A percentile compares a stretch with the other conserved stretches of the same genome.
Evolutionary conservation across 441 rosid species (phyloP).

Genomic region (Mallotus repandus): DNA sequence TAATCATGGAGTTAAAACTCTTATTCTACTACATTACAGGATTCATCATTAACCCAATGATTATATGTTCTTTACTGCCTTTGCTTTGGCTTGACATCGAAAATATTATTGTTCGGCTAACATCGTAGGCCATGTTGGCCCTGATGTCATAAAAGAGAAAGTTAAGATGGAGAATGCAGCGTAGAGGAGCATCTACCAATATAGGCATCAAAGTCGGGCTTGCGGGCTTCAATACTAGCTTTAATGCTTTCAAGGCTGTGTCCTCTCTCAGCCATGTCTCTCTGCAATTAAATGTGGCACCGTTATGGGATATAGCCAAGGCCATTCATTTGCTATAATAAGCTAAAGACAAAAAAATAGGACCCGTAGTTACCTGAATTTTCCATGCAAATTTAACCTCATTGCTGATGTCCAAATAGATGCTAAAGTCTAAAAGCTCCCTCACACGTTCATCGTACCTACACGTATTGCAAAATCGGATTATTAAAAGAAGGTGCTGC

Average conservation of each 20-base stretch:
- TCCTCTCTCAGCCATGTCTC: slow-evolving; percentile 98
- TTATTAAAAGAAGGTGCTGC: too few relatives aligned
- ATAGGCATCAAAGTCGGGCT: slow-evolving; percentile 94
- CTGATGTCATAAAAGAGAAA: background rate
- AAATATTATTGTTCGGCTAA: too few relatives aligned
- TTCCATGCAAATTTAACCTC: slow-evolving; percentile 99
- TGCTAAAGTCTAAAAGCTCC: slow-evolving; percentile 86
- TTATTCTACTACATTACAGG: too few relatives aligned
- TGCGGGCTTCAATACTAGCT: slow-evolving; percentile 93
- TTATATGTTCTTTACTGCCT: too few relatives aligned
- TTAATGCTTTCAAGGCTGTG: slow-evolving; percentile 97
- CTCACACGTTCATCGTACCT: slow-evolving; percentile 93
- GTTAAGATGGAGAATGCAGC: background rate
- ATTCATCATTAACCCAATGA: too few relatives aligned
- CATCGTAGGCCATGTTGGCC: too few relatives aligned
- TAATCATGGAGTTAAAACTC: too few relatives aligned
- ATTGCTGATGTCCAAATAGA: slow-evolving; percentile 95
- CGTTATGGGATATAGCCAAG: too few relatives aligned
- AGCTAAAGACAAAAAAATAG: too few relatives aligned
- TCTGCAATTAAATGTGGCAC: slow-evolving; percentile 38
- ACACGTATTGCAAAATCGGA: background rate
- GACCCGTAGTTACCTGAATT: slow-evolving; percentile 56
- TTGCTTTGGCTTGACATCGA: too few relatives aligned
- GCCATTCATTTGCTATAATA: too few relatives aligned
- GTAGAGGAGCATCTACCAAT: slow-evolving; percentile 48